phyloP scores from a whole-genome alignment of 108 stramenopile species.

The Pelagomonas calceolata region DNA sequence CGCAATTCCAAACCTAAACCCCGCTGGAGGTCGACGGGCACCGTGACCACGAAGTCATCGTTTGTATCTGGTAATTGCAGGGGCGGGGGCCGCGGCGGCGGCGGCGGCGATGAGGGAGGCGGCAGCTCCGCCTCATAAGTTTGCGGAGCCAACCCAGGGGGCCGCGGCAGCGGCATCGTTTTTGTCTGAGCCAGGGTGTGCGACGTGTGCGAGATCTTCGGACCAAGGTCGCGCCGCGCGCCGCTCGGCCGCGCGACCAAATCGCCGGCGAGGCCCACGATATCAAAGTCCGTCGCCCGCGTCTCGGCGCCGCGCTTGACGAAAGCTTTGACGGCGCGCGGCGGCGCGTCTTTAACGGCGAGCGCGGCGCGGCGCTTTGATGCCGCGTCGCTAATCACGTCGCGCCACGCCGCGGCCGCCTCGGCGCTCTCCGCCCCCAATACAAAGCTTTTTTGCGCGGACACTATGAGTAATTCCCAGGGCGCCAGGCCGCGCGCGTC shows the following conservation, averaged over 20 bases:
- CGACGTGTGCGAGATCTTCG: too few species aligned
- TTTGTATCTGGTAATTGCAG: neutral
- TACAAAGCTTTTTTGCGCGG: neutral
- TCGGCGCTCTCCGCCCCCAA: neutral
- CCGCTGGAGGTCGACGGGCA: neutral
- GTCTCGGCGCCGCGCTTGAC: neutral
- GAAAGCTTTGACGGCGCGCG: too few species aligned
- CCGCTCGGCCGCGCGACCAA: too few species aligned
- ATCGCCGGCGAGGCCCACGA: neutral
- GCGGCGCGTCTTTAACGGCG: too few species aligned
- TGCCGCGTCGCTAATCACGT: neutral
- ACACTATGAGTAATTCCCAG: neutral
- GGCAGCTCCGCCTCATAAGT: too few species aligned
- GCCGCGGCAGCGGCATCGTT: too few species aligned
- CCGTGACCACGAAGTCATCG: neutral
- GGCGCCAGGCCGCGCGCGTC: neutral
- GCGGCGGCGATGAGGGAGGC: too few species aligned
- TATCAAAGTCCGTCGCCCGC: neutral
- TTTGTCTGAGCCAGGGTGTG: too few species aligned
- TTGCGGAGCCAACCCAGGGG: too few species aligned
- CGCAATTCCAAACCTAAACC: neutral
- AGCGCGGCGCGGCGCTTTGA: neutral
- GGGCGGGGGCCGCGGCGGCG: too few species aligned
- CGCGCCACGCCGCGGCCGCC: neutral
- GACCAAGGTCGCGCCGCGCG: too few species aligned